Evolutionary conservation across 768 basidiomycete species (phyloP).

Genomic region (Tephrocybe sp.): DNA sequence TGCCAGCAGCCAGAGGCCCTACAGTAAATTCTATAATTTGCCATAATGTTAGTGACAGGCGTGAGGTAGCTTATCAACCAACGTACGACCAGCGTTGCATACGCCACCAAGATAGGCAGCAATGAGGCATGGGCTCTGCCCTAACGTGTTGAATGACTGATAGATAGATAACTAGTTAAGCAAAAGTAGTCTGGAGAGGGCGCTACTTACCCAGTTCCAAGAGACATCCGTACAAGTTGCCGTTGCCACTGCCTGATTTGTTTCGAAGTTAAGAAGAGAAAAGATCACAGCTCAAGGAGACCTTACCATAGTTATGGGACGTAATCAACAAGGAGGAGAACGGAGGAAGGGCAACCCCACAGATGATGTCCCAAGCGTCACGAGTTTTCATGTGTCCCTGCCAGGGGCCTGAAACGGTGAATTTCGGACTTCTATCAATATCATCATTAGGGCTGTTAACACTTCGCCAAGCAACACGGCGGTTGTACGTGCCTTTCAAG

Average conservation of each 20-base stretch:
- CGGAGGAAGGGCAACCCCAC: background rate
- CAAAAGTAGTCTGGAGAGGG: background rate
- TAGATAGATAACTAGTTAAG: background rate
- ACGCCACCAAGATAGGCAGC: conserved; percentile 38
- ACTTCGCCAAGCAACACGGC: conserved; percentile 7
- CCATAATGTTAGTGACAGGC: background rate
- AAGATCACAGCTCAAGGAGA: background rate
- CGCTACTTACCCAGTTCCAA: conserved; percentile 8
- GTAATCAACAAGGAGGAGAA: background rate
- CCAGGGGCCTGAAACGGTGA: conserved; percentile 4
- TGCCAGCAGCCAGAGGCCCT: conserved; percentile 23
- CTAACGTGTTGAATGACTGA: conserved; percentile 36
- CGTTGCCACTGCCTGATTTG: conserved; percentile 13
- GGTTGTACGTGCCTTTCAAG: background rate
- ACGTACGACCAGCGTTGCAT: conserved; percentile 36
- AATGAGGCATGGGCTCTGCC: conserved; percentile 44
- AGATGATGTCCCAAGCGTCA: background rate
- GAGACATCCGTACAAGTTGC: conserved; percentile 15
- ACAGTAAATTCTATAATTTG: conserved; percentile 31
- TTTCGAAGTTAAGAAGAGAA: background rate
- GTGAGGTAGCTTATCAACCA: background rate
- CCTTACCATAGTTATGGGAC: conserved; percentile 13
- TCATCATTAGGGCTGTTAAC: background rate
- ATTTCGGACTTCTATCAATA: too few relatives aligned
- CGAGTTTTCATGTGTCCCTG: conserved; percentile 2